Evolutionary conservation across 2,329 filamentous ascomycete species (phyloP), one percentile per base, ranked within the genome.

Genomic region (Xylariaceae sp.): DNA sequence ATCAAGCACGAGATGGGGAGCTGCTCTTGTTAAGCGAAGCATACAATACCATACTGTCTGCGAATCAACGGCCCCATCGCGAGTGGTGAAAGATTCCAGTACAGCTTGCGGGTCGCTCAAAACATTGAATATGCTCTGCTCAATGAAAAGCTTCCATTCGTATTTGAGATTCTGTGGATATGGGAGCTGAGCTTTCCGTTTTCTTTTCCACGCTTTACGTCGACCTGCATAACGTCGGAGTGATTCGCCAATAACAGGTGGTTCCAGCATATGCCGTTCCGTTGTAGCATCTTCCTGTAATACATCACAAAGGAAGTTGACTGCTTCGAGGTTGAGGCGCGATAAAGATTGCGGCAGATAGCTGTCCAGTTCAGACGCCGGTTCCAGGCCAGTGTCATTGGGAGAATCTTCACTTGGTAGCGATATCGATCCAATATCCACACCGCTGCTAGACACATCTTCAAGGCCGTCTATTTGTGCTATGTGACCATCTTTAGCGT

Each of bases 121-220:
- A 6, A 87, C 81, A 63, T 82, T 82, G 68, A 88, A 89, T 6
- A 89, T 73, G 46, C 82, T 85, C 66, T 89, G 87, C 61, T 87
- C 82, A 28, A 83, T 79, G 64, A 89, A 89, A 1, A 78, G 67
- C 60, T 80, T 83, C 83, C 86, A 89, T 56, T 84, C 76, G 11
- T 74, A 67, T 52, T 71, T 75, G 23, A 80, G 59, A 46, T 72
- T 64, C 1, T 70, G 63, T 3, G 72, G 60, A 43, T 73, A 74
- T 1, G 65, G 41, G 1, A 59, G 50, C 7, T 60, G 61, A 2
- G 61, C 34, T 26, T 62, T 71, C 19, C 67, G 54, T 59, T 70
- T 77, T 50, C 77, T 73, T 49, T 67, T 75, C 56, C 75, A 65
- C 1, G 65, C 49, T 53, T 71, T 74, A 2, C 65, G 61, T 36